Base-by-base conservation (phyloP, 495 filamentous ascomycete genomes). In the Aspergillus bridgeri region DNA sequence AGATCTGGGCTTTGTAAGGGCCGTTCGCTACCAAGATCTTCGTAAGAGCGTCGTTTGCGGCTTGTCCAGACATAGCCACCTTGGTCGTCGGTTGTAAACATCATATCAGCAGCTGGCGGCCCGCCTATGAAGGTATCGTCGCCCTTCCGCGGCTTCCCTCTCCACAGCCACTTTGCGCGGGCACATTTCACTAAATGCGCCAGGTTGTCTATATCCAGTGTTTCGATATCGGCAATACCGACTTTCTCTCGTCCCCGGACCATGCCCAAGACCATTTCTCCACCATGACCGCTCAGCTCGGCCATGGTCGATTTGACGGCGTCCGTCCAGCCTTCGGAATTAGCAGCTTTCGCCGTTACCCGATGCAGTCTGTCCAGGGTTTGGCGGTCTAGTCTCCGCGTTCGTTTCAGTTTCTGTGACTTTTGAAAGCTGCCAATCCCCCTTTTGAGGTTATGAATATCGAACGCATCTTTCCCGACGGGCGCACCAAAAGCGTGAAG, bases 291-390 rank as follows among this genome's bases (percentile, higher is more conserved):
- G 58, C 91, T 88, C 29, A 98, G 83, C 69, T 98, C 94, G 7
- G 90, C 92, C 58, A 97, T 87, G 2, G 93, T 96, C 6, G 91
- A 95, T 66, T 97, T 98, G 58, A 98, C 89, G 18, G 93, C 92
- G 65, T 90, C 90, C 5, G 85, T 89, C 85, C 87, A 89, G 60
- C 83, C 85, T 60, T 96, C 89, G 7, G 88, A 83, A 38, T 85
- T 88, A 5, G 92, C 94, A 20, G 91, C 90, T 66, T 96, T 98
- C 44, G 88, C 89, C 19, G 94, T 96, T 7, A 81, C 83, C 43
- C 80, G 82, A 59, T 93, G 94, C 29, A 98, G 78, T 44, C 83
- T 84, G 54, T 90, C 84, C 54, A 98, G 75, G 2, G 95, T 98
- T 58, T 84, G 82, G 24, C 89, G 83, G 68, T 98, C 91, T 22